Conservation (phyloP, 768 basidiomycete genomes). For the Gloeophyllum trabeum region DNA sequence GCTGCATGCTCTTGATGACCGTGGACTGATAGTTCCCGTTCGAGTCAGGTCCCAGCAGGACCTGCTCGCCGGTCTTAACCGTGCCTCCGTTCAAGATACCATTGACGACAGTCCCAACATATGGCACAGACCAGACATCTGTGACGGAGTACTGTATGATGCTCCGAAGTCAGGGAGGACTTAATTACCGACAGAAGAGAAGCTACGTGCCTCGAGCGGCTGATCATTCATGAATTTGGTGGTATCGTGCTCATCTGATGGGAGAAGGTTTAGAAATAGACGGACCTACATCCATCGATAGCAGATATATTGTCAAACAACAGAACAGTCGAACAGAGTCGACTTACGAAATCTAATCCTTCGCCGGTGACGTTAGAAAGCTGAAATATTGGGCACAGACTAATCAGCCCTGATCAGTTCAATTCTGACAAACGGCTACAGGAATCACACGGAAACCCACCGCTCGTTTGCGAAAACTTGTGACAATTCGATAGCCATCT, state of each 20-base stretch:
- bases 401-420: slow-evolving; percentile 15
- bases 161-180: slow-evolving; percentile 2
- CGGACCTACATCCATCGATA: slow-evolving; percentile 39
- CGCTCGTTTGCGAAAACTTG: slow-evolving; percentile 63
- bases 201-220: slow-evolving; percentile 56
- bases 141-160: slow-evolving; percentile 62
- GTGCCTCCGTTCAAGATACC: slow-evolving; percentile 72
- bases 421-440: neutral
- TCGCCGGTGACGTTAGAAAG: slow-evolving; percentile 94
- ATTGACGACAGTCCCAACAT: slow-evolving; percentile 77
- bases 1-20: slow-evolving; percentile 83
- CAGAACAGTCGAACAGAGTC: too few relatives aligned
- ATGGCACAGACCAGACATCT: slow-evolving; percentile 83
- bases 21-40: slow-evolving; percentile 82
- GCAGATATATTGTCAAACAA: neutral
- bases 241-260: slow-evolving; percentile 75
- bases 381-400: slow-evolving; percentile 85
- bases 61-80: slow-evolving; percentile 68
- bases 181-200: neutral
- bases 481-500: slow-evolving; percentile 72
- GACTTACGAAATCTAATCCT: slow-evolving; percentile 66
- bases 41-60: slow-evolving; percentile 85
- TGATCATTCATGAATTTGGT: slow-evolving; percentile 74
- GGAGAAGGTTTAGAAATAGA: slow-evolving; percentile 83
- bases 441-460: slow-evolving; percentile 25